Conservation (phyloP, 805 yeast genomes). For the Torulaspora indica region DNA sequence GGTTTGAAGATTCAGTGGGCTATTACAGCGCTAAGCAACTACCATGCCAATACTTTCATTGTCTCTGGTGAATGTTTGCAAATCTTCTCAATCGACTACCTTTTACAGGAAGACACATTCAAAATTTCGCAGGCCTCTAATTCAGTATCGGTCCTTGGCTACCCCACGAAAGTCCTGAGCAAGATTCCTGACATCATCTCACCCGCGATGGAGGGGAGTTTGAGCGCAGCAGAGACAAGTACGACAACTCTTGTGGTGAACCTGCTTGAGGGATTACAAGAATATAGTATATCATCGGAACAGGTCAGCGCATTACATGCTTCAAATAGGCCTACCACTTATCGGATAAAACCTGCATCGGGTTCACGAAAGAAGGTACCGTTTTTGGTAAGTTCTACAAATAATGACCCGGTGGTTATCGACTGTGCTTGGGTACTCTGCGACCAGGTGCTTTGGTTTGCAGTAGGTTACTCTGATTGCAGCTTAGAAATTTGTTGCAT, state of each 20-base stretch:
- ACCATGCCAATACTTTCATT: constrained; percentile 29
- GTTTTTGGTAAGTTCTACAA: neutral
- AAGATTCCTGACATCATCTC: neutral
- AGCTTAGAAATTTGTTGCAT: constrained; percentile 1
- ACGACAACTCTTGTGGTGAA: constrained; percentile 11
- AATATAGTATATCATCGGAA: constrained; percentile 5
- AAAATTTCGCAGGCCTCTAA: constrained; percentile 27
- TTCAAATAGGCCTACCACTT: neutral
- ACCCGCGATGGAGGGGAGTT: neutral
- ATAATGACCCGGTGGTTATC: neutral
- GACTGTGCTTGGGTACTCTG: constrained; percentile 1
- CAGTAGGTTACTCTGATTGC: constrained; percentile 8
- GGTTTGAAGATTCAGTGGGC: constrained; percentile 20
- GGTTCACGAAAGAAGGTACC: neutral
- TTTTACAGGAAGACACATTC: constrained; percentile 36
- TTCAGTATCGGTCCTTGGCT: constrained; percentile 15
- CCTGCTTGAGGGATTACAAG: constrained; percentile 19
- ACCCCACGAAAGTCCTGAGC: constrained; percentile 7
- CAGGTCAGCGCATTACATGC: neutral
- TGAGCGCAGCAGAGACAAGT: neutral
- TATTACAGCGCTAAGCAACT: constrained; percentile 27
- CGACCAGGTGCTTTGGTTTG: constrained; percentile 5
- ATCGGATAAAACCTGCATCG: neutral
- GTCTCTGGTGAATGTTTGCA: constrained; percentile 34
- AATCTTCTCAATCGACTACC: constrained; percentile 34